phyloP scores from a whole-genome alignment of 805 yeast genomes.

The Starmerella floricola region DNA sequence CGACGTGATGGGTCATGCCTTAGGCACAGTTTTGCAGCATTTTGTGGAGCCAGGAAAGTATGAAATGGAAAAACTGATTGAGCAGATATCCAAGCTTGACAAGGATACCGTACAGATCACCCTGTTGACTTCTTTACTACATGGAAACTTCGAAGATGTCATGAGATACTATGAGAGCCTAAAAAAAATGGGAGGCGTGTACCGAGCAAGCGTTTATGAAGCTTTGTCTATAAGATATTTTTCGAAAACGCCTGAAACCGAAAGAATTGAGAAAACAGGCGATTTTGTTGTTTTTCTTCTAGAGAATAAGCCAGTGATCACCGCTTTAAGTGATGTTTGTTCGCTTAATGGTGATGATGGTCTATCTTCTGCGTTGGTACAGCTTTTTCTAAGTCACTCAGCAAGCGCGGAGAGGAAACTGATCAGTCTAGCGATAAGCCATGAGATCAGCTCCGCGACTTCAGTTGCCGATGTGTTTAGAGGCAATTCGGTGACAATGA shows the following conservation, averaged over 20 bases:
- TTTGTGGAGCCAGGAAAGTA: background rate
- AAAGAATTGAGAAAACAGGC: background rate
- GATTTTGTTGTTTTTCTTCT: constrained; percentile 6
- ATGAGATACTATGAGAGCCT: background rate
- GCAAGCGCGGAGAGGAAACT: constrained; percentile 1
- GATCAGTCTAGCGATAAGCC: constrained; percentile 1
- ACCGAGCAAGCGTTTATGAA: constrained; percentile 4
- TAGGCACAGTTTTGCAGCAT: background rate
- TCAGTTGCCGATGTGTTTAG: constrained; percentile 1
- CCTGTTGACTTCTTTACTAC: background rate
- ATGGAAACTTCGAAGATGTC: background rate
- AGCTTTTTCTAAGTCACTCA: constrained; percentile 3
- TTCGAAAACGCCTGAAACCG: background rate
- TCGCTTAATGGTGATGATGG: constrained; percentile 3
- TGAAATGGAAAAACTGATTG: background rate
- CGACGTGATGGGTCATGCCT: background rate
- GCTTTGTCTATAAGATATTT: background rate
- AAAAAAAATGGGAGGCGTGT: background rate
- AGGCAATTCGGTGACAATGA: constrained; percentile 6
- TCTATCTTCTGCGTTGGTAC: background rate
- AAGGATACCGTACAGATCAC: background rate
- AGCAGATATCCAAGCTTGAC: background rate
- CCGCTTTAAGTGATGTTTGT: constrained; percentile 9
- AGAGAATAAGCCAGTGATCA: constrained; percentile 2
- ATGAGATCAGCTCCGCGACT: background rate